Conservation (phyloP, 148 eudicot genomes). For the Cornus controversa region DNA sequence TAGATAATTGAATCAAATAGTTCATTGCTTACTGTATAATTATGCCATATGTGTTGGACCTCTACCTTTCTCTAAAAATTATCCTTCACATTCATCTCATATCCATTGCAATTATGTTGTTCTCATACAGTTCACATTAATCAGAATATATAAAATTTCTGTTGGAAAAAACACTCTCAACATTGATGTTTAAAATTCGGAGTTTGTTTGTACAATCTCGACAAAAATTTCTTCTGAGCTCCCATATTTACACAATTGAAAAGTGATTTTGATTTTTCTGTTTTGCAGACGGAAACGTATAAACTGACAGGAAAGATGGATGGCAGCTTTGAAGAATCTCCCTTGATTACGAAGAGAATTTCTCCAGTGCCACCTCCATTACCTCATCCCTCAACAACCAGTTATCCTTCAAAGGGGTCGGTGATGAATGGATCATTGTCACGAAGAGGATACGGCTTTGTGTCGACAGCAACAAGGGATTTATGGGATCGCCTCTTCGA, state of each 20-base stretch:
- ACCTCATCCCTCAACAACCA: conserved; percentile 28
- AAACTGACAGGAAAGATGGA: conserved; percentile 24
- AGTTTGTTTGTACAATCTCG: background rate
- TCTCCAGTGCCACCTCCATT: conserved; percentile 46
- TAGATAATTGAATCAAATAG: too few species aligned
- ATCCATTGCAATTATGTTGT: background rate
- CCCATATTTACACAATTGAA: background rate
- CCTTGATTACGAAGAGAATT: background rate
- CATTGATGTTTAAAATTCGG: too few species aligned
- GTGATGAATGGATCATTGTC: conserved; percentile 12
- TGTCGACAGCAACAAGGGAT: conserved; percentile 33
- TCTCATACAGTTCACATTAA: background rate
- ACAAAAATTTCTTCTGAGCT: background rate
- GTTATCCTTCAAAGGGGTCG: conserved; percentile 19
- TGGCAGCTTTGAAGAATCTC: conserved; percentile 15
- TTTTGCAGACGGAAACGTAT: background rate
- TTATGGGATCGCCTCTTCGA: conserved; percentile 79
- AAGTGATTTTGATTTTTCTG: background rate
- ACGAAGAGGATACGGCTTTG: conserved; percentile 17
- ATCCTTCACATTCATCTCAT: background rate
- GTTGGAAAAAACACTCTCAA: too few species aligned
- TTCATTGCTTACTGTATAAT: background rate
- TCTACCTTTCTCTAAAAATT: background rate
- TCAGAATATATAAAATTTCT: background rate
- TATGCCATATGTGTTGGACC: background rate